Base-by-base conservation (phyloP, 2,329 filamentous ascomycete species). In the Elsinoe australis region DNA sequence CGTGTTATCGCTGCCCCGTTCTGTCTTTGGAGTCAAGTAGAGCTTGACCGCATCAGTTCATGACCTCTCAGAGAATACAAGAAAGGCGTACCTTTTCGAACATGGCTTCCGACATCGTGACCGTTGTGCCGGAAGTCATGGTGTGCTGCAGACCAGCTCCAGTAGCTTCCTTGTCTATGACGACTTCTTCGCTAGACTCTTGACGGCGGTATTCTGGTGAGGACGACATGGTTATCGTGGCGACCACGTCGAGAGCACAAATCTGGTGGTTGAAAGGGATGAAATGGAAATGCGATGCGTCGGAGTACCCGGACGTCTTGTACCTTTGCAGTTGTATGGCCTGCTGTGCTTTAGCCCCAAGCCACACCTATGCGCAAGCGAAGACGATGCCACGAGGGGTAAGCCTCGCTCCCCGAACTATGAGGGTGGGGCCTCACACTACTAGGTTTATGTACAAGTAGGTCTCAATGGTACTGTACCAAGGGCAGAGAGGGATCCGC, bases 1-100 rank as follows among this genome's bases (percentile, higher is more conserved):
- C 49, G 52, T 49, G 10, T 47, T 49, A 46, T 56, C 51, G 32
- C 55, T 51, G 19, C 44, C 46, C 18, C 54, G 53, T 17, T 57
- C 55, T 8, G 53, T 51, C 49, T 61, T 61, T n/a, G 59, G 59
- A 2, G 58, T 57, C 22, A 61, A 51, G 22, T 52, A 52, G 4
- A 52, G 47, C 46, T 48, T 14, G 4, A 10, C 4, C 14, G 5
- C 14, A 9, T 41, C 18, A 41, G 36, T 17, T 9, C 2, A 7
- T 22, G 35, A 41, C 18, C 14, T 17, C n/a, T n/a, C n/a, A n/a
- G n/a, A n/a, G n/a, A n/a, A n/a, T n/a, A n/a, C n/a, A n/a, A n/a
- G n/a, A n/a, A n/a, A n/a, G 33, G 7, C 36, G n/a, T 12, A 41
- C 39, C 26, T 44, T 44, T 26, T 44, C 39, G 12, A 44, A 44